Base-by-base conservation (phyloP, 768 basidiomycete species). In the Suillus placidus region DNA sequence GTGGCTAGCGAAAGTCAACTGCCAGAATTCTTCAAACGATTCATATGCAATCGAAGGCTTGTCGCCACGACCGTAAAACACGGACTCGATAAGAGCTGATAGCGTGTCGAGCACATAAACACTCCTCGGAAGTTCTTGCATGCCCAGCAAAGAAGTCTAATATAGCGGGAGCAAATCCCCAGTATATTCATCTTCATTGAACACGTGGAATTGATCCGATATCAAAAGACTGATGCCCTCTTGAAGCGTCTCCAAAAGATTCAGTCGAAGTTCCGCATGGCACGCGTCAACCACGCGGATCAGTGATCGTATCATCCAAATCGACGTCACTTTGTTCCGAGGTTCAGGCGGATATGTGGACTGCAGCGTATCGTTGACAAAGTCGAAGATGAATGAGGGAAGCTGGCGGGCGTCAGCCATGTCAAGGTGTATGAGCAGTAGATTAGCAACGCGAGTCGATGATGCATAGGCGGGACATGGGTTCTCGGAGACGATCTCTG, bases 331-430 rank as follows among this genome's bases (percentile, higher is more conserved):
- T 71, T 83, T 80, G 69, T 85, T 83, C 56, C 79, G 78, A 5
- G 84, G 80, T 23, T 83, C 83, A 0, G 91, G 89, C 0, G 92
- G 92, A 76, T 94, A 94, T 10, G 84, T 83, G 10, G 84, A 80
- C 26, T 79, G 76, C 64, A 93, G 79, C 0, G 85, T 85, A 51
- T 86, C 84, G 66, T 88, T 86, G 61, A 87, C 80, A 62, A 91
- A 84, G 54, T 86, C 84, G 34, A 92, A 74, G 18, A 92, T 71
- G 30, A 77, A 72, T 16, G 77, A 75, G 3, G 92, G 90, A 1
- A 89, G 73, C 23, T 85, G 82, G 32, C 83, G 81, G 43, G 82
- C 76, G 4, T 87, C 85, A 37, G 77, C 69, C 64, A 84, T 78
- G 23, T 86, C 84, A 55, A 88, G 72, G 54, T 86, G 80, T 0